These are phyloP conservation scores for Diplodia intermedia DNA, from an alignment of 2,329 filamentous ascomycete species.

Conservation along the genomic window DNA sequence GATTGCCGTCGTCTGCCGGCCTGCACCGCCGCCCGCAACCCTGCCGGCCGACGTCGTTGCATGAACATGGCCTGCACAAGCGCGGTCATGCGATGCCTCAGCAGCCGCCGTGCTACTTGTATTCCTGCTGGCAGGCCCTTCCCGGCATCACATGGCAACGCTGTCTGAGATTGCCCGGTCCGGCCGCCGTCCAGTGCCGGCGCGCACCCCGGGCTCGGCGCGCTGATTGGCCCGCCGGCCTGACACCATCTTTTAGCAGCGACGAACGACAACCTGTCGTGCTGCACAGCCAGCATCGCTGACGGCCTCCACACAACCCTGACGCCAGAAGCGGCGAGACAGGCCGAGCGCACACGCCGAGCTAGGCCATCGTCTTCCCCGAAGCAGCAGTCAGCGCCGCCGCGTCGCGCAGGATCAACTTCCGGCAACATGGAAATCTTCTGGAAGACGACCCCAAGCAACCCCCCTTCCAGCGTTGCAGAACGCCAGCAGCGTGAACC, in stretches of 20 bases:
- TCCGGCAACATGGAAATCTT: conserved; percentile 31
- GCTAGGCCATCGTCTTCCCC: conserved; percentile 30
- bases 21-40: conserved; percentile 13
- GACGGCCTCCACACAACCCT: conserved; percentile 28
- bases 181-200: conserved; percentile 16
- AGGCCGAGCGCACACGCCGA: conserved; percentile 24
- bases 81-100: conserved; percentile 33
- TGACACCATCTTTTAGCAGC: conserved; percentile 29
- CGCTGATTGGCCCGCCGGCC: conserved; percentile 20
- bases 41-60: background rate
- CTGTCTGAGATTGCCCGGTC: conserved; percentile 25
- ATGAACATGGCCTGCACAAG: conserved; percentile 30
- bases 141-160: conserved; percentile 30
- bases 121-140: conserved; percentile 20
- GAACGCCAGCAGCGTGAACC: conserved; percentile 16
- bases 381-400: conserved; percentile 29
- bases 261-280: conserved; percentile 30
- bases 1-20: background rate
- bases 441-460: conserved; percentile 28
- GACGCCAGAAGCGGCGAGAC: conserved; percentile 19
- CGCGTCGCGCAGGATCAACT: conserved; percentile 22
- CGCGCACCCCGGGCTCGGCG: conserved; percentile 11
- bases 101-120: conserved; percentile 33
- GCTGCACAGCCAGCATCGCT: conserved; percentile 19
- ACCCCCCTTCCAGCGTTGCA: conserved; percentile 15